Percentiles rank a stretch among this genome's conserved stretches.
Evolutionary conservation across 768 basidiomycete genomes (phyloP).

Genomic region (Candolleomyces eurysporus): DNA sequence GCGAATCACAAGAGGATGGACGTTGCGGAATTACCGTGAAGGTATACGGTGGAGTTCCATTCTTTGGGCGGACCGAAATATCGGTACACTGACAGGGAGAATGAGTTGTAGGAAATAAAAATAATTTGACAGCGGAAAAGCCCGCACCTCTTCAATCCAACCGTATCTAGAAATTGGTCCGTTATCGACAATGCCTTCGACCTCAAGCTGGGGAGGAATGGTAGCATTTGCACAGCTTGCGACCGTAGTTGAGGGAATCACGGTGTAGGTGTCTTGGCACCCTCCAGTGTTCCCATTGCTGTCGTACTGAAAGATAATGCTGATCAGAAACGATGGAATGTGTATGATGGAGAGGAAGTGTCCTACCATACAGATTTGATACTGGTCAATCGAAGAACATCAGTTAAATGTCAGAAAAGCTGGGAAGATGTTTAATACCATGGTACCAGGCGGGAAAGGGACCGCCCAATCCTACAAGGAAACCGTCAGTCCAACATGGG

Average conservation of each 20-base stretch:
- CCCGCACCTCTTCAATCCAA: slow-evolving; percentile 52
- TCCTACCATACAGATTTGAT: slow-evolving; percentile 67
- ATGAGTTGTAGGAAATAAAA: not conserved
- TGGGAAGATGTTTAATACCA: slow-evolving; percentile 26
- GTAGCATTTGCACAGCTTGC: slow-evolving; percentile 54
- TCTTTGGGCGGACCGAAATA: slow-evolving; percentile 49
- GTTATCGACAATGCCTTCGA: slow-evolving; percentile 39
- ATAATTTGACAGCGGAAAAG: not conserved
- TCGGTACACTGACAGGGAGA: slow-evolving; percentile 51
- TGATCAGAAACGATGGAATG: not conserved
- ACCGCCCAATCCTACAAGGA: slow-evolving; percentile 51
- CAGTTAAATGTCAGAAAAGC: not conserved
- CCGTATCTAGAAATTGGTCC: slow-evolving; percentile 60
- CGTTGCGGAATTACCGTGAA: slow-evolving; percentile 39
- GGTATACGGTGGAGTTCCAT: slow-evolving; percentile 59
- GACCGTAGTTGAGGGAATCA: slow-evolving; percentile 42
- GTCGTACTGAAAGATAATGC: slow-evolving; percentile 42
- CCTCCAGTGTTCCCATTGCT: slow-evolving; percentile 57
- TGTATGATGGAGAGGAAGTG: not conserved
- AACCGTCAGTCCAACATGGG: not conserved
- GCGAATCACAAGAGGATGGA: not conserved
- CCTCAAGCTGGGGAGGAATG: slow-evolving; percentile 40
- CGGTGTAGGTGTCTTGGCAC: slow-evolving; percentile 56
- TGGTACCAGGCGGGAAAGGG: slow-evolving; percentile 57
- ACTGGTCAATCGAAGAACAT: slow-evolving; percentile 28